phyloP scores from a whole-genome alignment of 192 early-diverging fungal species.

The Podila clonocystis region DNA sequence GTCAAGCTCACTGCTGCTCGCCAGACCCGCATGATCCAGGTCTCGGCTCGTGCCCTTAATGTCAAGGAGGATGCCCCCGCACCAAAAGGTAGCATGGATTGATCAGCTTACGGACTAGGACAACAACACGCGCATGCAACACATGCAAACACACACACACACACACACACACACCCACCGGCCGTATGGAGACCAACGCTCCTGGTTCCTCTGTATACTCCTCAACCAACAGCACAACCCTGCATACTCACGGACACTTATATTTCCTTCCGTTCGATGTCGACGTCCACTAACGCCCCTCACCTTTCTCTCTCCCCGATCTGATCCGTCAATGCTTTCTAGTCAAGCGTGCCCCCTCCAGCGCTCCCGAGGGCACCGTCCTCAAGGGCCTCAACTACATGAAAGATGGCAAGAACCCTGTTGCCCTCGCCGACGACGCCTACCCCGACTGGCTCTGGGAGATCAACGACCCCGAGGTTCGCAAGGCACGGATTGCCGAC shows the following conservation, averaged over 20 bases:
- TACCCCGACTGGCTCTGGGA: slow-evolving; percentile 98
- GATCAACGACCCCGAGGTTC: slow-evolving; percentile 68
- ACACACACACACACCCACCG: neutral
- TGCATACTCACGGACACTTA: neutral
- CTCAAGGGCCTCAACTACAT: slow-evolving; percentile 90
- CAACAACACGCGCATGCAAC: too few relatives aligned
- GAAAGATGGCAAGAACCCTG: slow-evolving; percentile 85
- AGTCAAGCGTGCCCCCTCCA: slow-evolving; percentile 60
- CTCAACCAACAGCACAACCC: too few relatives aligned
- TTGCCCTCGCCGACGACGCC: slow-evolving; percentile 83
- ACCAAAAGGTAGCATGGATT: slow-evolving; percentile 31
- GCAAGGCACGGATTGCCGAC: slow-evolving; percentile 57
- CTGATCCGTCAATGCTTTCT: neutral
- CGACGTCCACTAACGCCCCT: neutral
- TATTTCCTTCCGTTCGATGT: neutral
- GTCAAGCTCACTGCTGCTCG: slow-evolving; percentile 11
- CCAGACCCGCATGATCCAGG: slow-evolving; percentile 42
- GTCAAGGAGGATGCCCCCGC: slow-evolving; percentile 28
- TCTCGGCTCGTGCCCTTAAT: slow-evolving; percentile 39
- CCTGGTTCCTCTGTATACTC: neutral
- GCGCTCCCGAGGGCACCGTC: slow-evolving; percentile 76
- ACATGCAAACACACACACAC: neutral
- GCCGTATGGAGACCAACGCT: neutral
- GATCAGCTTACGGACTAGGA: neutral
- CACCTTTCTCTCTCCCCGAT: neutral